Evolutionary conservation across 257 asterid species (phyloP).

Genomic region (Solanum arcanum): DNA sequence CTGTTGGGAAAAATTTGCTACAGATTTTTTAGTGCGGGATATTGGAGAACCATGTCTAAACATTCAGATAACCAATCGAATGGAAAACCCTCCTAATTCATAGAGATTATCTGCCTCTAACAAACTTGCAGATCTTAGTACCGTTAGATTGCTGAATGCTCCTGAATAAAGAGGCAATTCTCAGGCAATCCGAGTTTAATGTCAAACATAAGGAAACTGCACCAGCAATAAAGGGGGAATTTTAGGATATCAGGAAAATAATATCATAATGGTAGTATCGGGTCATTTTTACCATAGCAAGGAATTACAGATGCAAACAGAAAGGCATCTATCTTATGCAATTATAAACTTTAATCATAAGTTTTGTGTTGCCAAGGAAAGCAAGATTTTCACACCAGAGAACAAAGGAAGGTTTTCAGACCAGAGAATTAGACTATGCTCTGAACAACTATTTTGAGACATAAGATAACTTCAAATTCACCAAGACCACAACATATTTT

Average conservation of each 20-base stretch:
- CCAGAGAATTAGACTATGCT: not conserved
- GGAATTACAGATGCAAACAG: not conserved
- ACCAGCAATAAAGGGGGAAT: not conserved
- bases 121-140: not conserved
- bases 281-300: not conserved
- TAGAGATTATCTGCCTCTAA: not conserved
- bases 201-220: not conserved
- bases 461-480: not conserved
- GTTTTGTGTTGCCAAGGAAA: not conserved
- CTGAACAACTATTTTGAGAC: not conserved
- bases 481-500: not conserved
- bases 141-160: not conserved
- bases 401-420: not conserved
- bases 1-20: not conserved
- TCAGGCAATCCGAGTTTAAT: not conserved
- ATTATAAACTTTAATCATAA: not conserved
- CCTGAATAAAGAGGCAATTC: not conserved
- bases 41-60: not conserved
- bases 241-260: not conserved
- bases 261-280: not conserved
- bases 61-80: not conserved
- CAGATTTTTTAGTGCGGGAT: not conserved
- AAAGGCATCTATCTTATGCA: not conserved
- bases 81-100: not conserved
- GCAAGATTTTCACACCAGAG: not conserved